Evolutionary conservation across 2,329 filamentous ascomycete genomes (phyloP).

Genomic region (Cladorrhinum sp.): DNA sequence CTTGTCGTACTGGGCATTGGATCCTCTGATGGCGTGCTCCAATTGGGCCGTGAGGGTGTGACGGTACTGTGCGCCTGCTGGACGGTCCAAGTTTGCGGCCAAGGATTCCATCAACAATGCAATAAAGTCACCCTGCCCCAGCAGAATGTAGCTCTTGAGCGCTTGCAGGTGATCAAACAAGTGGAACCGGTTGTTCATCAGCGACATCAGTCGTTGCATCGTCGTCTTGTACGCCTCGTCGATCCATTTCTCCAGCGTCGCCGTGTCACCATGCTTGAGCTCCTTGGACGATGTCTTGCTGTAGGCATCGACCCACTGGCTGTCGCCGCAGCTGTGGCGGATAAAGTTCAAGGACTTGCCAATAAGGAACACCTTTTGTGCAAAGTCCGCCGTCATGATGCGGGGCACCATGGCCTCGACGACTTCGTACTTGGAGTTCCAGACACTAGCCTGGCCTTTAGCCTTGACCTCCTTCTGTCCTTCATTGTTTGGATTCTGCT

Average conservation of each 20-base stretch:
- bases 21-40: constrained; percentile 94
- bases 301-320: constrained; percentile 92
- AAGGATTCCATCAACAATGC: constrained; percentile 95
- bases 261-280: constrained; percentile 87
- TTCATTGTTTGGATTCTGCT: constrained; percentile 61
- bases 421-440: constrained; percentile 96
- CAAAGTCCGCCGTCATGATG: constrained; percentile 90
- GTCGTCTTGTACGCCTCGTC: constrained; percentile 97
- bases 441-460: constrained; percentile 78
- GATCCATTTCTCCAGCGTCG: constrained; percentile 86
- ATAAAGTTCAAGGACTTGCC: constrained; percentile 99
- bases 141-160: constrained; percentile 88
- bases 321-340: constrained; percentile 89
- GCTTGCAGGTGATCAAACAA: constrained; percentile 89
- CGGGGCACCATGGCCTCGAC: constrained; percentile 83
- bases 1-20: constrained; percentile 93
- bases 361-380: constrained; percentile 94
- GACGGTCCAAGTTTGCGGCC: constrained; percentile 85
- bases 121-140: constrained; percentile 97
- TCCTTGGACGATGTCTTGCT: constrained; percentile 91
- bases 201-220: constrained; percentile 87
- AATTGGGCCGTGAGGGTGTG: constrained; percentile 97
- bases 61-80: constrained; percentile 93
- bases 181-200: constrained; percentile 95
- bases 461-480: constrained; percentile 46